Evolutionary conservation across 371 early-diverging fungal species (phyloP).

Genomic region (Mortierella sp.): DNA sequence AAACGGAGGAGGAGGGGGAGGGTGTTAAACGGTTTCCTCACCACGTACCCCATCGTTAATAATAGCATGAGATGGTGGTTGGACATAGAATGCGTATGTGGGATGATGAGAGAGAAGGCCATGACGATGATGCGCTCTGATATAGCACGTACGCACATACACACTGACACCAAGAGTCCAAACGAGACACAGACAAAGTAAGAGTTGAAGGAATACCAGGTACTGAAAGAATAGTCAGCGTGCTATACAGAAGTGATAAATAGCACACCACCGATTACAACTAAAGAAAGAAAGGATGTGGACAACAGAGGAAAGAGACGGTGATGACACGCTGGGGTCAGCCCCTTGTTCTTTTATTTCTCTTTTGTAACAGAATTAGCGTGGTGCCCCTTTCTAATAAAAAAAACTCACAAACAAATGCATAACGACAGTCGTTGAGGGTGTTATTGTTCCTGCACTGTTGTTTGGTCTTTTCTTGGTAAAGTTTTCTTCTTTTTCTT

Average conservation of each 20-base stretch:
- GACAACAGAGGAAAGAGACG: background rate
- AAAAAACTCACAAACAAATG: background rate
- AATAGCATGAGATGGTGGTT: background rate
- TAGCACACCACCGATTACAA: background rate
- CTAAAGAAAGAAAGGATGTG: background rate
- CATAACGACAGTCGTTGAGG: background rate
- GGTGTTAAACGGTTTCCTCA: background rate
- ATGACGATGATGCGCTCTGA: background rate
- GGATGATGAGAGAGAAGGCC: too few species aligned
- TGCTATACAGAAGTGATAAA: background rate
- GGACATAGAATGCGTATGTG: background rate
- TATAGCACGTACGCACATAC: background rate
- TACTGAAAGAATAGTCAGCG: background rate
- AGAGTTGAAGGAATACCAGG: background rate
- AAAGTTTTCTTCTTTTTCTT: background rate
- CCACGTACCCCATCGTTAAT: background rate
- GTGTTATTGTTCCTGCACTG: background rate
- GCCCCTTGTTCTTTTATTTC: constrained; percentile 5
- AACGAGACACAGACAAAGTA: too few species aligned
- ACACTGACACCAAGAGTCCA: too few species aligned
- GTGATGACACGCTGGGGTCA: constrained; percentile 2
- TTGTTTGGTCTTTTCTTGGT: background rate
- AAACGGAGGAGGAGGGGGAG: too few species aligned
- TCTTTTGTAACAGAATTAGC: constrained; percentile 5
- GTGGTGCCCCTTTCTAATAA: background rate